These are phyloP conservation scores for Raffaelea ambrosiae DNA, from an alignment of 2,329 filamentous ascomycete genomes.

Conservation along the genomic window DNA sequence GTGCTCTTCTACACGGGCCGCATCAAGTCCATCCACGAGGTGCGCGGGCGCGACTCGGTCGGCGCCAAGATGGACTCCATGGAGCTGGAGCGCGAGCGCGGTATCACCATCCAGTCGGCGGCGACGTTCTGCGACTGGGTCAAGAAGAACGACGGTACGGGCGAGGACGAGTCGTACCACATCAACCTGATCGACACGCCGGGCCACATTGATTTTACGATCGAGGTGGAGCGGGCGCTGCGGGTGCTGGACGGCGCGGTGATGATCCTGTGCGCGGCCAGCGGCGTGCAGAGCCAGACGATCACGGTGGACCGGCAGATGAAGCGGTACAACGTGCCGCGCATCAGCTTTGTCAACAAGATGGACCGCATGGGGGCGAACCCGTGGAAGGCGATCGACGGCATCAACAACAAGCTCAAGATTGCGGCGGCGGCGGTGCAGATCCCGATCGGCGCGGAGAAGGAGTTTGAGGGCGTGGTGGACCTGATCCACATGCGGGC, in stretches of 20 bases:
- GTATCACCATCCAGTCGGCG: conserved; percentile 97
- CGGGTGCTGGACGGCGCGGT: conserved; percentile 93
- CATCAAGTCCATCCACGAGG: conserved; percentile 95
- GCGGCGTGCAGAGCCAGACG: conserved; percentile 94
- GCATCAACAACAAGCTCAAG: conserved; percentile 95
- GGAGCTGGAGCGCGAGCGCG: conserved; percentile 96
- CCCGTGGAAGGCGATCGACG: conserved; percentile 93
- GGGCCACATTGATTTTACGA: conserved; percentile 98
- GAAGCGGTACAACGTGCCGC: conserved; percentile 93
- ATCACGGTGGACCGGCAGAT: conserved; percentile 98
- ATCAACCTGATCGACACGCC: conserved; percentile 98
- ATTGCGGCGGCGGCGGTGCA: conserved; percentile 89
- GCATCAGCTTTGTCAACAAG: conserved; percentile 97
- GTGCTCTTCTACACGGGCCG: conserved; percentile 97
- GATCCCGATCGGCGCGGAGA: conserved; percentile 86
- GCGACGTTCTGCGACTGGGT: conserved; percentile 97
- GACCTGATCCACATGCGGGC: conserved; percentile 89
- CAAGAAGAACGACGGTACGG: conserved; percentile 55
- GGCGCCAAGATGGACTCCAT: conserved; percentile 99
- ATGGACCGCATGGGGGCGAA: conserved; percentile 99
- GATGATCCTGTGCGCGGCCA: conserved; percentile 97
- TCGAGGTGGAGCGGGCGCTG: conserved; percentile 92
- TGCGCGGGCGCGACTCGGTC: conserved; percentile 86
- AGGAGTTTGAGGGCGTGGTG: conserved; percentile 85
- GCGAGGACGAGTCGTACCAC: conserved; percentile 85